Conservation (phyloP, 2,329 filamentous ascomycete species). For the Aureobasidium sp. region DNA sequence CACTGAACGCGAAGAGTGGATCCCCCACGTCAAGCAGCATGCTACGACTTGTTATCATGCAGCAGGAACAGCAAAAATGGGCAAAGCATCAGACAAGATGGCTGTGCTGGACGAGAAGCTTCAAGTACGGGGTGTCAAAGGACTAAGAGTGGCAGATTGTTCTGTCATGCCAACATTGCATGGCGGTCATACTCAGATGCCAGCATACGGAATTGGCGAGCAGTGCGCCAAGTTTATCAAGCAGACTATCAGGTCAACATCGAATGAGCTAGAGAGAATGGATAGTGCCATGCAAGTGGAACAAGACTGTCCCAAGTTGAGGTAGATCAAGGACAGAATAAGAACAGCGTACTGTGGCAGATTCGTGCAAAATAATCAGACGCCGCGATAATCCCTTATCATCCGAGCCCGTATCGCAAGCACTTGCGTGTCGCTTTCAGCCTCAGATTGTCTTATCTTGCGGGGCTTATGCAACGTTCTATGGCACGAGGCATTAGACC, state of each 20-base stretch:
- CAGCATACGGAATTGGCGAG: constrained; percentile 50
- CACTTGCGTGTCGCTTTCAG: no score
- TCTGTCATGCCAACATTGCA: constrained; percentile 45
- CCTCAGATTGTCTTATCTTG: no score
- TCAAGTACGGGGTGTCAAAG: constrained; percentile 43
- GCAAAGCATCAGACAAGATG: constrained; percentile 36
- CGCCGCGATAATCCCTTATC: no score
- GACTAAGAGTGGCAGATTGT: constrained; percentile 46
- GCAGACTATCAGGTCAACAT: neutral
- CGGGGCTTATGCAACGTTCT: no score
- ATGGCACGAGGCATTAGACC: no score
- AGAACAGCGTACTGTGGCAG: neutral
- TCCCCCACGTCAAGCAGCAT: constrained; percentile 40
- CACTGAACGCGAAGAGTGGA: constrained; percentile 49
- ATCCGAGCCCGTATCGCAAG: no score
- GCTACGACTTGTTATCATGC: constrained; percentile 41
- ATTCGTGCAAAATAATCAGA: no score
- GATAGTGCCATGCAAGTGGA: neutral
- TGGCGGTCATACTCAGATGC: constrained; percentile 48
- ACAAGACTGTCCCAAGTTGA: neutral
- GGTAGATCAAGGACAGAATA: neutral
- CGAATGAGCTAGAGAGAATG: neutral
- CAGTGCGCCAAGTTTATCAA: neutral
- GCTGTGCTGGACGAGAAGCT: constrained; percentile 47
- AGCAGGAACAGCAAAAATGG: constrained; percentile 49